Base-by-base conservation (phyloP, 2,329 filamentous ascomycete genomes). In the Teratosphaeria gauchensis region DNA sequence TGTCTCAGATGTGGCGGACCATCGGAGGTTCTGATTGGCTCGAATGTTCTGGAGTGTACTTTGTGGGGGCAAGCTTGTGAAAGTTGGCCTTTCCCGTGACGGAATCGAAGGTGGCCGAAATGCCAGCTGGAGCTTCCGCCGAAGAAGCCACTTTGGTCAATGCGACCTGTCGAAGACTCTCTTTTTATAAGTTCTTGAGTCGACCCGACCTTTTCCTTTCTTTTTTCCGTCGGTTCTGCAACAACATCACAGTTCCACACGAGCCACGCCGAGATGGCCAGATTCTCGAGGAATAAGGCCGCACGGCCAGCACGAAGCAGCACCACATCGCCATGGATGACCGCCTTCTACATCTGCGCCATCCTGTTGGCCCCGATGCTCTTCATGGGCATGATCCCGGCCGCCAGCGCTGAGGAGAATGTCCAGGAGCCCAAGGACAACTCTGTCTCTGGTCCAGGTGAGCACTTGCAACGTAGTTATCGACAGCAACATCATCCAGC, bases 321-420 rank as follows among this genome's bases (percentile, higher is more conserved):
- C 28, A 35, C 21, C 52, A 35, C 52, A 46, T 71, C 69, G 52
- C 63, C 70, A 56, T 96, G 82, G 91, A 90, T 84, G 79, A 84
- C 94, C 74, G 80, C 96, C 77, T 87, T 92, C 79, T 96, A 96
- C 81, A 87, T 96, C 70, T 84, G 90, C 73, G 84, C 96, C 65
- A 84, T 97, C 66, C 89, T 99, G 71, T 85, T 86, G 69, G 83
- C 88, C 65, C 91, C 92, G 67, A 82, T 96, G 72, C 88, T 91
- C 65, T 87, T 97, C 73, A 84, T 95, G 67, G 85, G 88, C 77
- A 82, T 82, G 64, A 66, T 69, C 42, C 66, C 70, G 54, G 62
- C 67, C 42, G 86, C 82, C 67, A 83, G 86, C 66, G 92, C 87
- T 62, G 78, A 83, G 70, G 85, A 83, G 67, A 83, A 59, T 84